Percentiles rank a stretch among this genome's conserved stretches.
phyloP scores from a whole-genome alignment of 129 eudicot species.

The Rutidosis leptorrhynchoides region DNA sequence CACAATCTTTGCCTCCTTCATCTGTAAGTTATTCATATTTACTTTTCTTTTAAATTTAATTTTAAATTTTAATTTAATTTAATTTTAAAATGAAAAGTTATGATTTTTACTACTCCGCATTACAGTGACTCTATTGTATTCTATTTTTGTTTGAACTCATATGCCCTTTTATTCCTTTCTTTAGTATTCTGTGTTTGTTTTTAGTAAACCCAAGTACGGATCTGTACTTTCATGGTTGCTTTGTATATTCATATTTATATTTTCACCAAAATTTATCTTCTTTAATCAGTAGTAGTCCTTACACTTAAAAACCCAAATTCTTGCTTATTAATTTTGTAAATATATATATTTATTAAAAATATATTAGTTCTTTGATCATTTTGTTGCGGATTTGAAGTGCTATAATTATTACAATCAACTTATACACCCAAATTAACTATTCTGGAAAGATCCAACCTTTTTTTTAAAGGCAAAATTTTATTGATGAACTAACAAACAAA shows the following conservation, averaged over 20 bases:
- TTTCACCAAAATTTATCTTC: background rate
- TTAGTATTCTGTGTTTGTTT: background rate
- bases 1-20: constrained; percentile 49
- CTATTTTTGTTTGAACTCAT: background rate
- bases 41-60: background rate
- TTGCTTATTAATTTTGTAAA: background rate
- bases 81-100: background rate
- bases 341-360: background rate
- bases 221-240: constrained; percentile 17
- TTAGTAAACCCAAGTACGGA: constrained; percentile 14
- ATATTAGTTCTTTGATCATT: background rate
- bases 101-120: background rate
- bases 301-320: background rate
- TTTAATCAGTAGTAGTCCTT: background rate
- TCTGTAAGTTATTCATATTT: constrained; percentile 44
- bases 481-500: too few relatives aligned
- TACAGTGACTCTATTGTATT: background rate
- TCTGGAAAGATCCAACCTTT: background rate
- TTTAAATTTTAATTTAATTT: background rate
- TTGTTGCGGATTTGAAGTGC: background rate
- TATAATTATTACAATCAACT: background rate
- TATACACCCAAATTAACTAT: background rate
- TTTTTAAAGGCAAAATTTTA: too few relatives aligned
- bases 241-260: background rate
- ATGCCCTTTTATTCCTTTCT: background rate